Conservation (phyloP, 441 rosid species). For the Raphanus hybrid region DNA sequence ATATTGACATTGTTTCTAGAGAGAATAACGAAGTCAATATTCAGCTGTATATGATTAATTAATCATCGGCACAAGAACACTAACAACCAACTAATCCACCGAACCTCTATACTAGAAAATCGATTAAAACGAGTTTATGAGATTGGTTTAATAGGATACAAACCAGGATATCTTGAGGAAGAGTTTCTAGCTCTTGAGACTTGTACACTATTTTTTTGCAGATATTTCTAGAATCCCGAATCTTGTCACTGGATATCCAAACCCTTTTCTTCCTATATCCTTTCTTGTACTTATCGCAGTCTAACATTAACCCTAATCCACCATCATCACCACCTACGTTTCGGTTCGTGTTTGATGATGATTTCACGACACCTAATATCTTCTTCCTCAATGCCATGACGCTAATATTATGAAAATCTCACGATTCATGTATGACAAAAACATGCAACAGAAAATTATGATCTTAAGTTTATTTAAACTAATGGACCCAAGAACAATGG, state of each 20-base stretch:
- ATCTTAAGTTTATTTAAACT: neutral
- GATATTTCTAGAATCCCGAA: conserved; percentile 41
- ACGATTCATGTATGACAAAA: conserved; percentile 11
- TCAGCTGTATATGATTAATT: neutral
- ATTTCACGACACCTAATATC: conserved; percentile 39
- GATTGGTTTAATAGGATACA: conserved; percentile 20
- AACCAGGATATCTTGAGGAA: conserved; percentile 82
- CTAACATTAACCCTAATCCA: conserved; percentile 45
- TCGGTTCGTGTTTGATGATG: conserved; percentile 12
- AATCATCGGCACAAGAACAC: neutral
- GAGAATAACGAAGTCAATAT: neutral
- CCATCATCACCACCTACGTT: conserved; percentile 29
- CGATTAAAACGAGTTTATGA: neutral
- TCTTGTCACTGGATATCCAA: conserved; percentile 40
- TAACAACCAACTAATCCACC: neutral
- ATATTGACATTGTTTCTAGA: neutral
- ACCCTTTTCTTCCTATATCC: conserved; percentile 72
- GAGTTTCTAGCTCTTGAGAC: conserved; percentile 55
- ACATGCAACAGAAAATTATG: neutral
- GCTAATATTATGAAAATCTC: neutral
- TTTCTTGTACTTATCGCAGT: conserved; percentile 50
- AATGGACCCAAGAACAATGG: conserved; percentile 24
- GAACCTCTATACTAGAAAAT: neutral
- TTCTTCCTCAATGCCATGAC: conserved; percentile 54
- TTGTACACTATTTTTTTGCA: conserved; percentile 41